Conservation (phyloP, 1,284 basidiomycete genomes). For the Microbotryum violaceum region DNA sequence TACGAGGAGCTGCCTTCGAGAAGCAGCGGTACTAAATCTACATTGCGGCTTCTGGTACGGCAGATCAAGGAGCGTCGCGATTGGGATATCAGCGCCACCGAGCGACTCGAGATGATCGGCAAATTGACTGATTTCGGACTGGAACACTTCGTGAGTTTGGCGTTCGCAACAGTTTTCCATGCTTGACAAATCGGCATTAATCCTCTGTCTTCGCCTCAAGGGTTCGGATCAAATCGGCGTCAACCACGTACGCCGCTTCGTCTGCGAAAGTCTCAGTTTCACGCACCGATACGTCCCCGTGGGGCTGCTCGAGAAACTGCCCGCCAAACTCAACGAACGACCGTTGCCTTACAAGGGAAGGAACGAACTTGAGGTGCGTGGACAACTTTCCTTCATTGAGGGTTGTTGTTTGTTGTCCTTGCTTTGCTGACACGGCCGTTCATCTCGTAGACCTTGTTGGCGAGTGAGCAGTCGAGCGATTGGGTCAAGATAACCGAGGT, state of each 20-base stretch:
- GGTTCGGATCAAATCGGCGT: constrained; percentile 84
- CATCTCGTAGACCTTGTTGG: constrained; percentile 65
- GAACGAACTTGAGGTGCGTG: constrained; percentile 56
- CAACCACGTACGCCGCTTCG: constrained; percentile 85
- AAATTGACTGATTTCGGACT: constrained; percentile 55
- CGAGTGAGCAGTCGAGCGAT: constrained; percentile 71
- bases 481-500: constrained; percentile 87
- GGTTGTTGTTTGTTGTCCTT: background rate
- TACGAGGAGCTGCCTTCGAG: no score
- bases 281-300: constrained; percentile 91
- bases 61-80: constrained; percentile 70
- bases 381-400: background rate
- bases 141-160: constrained; percentile 34
- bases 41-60: no score
- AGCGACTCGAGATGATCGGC: constrained; percentile 77
- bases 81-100: constrained; percentile 88
- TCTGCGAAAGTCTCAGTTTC: constrained; percentile 91
- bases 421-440: background rate
- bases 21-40: no score
- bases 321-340: constrained; percentile 78
- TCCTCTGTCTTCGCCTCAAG: constrained; percentile 6
- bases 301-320: constrained; percentile 79
- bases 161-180: no score
- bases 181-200: no score
- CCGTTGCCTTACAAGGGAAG: constrained; percentile 55